Percentiles rank a stretch among this genome's conserved stretches.
phyloP scores from a whole-genome alignment of 1,139 yeast species.

The Eremothecium cymbalariae region DNA sequence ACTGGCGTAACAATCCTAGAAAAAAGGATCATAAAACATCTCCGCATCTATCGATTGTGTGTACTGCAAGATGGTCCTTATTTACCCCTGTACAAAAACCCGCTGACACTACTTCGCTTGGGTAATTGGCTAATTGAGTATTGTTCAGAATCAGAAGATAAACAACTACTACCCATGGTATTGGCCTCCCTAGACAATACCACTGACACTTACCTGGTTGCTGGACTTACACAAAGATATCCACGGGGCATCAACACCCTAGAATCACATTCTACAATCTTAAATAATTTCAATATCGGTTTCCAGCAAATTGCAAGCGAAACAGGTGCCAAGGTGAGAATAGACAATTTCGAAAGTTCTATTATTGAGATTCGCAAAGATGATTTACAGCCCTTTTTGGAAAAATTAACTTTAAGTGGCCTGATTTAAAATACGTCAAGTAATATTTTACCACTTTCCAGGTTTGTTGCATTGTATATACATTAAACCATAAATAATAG shows the following conservation, averaged over 20 bases:
- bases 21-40: conserved; percentile 67
- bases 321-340: conserved; percentile 81
- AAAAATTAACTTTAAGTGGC: conserved; percentile 55
- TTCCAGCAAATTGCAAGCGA: conserved; percentile 77
- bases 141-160: conserved; percentile 70
- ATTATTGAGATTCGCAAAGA: conserved; percentile 84
- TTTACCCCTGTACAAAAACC: conserved; percentile 68
- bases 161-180: conserved; percentile 67
- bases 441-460: no score
- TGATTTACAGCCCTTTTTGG: conserved; percentile 81
- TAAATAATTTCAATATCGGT: conserved; percentile 82
- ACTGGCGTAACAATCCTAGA: conserved; percentile 88
- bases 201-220: conserved; percentile 75
- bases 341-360: conserved; percentile 91
- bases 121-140: conserved; percentile 91
- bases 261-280: conserved; percentile 36
- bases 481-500: no score
- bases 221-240: conserved; percentile 81
- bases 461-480: not conserved
- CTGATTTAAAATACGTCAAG: conserved; percentile 26
- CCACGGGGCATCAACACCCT: conserved; percentile 53
- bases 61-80: conserved; percentile 89
- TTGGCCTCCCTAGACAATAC: conserved; percentile 73
- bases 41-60: conserved; percentile 75
- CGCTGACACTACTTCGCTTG: conserved; percentile 70